phyloP scores from a whole-genome alignment of 768 basidiomycete genomes.

The Tremella fuciformis region DNA sequence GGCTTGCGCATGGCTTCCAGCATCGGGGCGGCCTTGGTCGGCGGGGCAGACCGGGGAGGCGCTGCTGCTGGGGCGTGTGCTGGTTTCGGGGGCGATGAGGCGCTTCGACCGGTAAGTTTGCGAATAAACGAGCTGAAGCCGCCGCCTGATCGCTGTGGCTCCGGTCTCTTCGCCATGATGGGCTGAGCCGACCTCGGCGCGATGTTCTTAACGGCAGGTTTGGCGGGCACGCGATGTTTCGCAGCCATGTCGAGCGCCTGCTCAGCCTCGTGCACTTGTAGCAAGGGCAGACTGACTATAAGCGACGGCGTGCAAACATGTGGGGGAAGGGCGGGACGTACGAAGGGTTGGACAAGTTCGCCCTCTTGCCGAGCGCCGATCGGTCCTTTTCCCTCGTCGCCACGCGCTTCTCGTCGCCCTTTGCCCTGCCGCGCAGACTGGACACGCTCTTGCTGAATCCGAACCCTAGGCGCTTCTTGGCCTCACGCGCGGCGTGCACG shows the following conservation, averaged over 20 bases:
- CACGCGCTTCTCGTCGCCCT: background rate
- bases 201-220: background rate
- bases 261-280: too few relatives aligned
- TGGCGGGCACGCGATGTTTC: background rate
- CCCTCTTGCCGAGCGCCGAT: background rate
- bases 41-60: background rate
- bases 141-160: too few relatives aligned
- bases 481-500: too few relatives aligned
- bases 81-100: constrained; percentile 2
- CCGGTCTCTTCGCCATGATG: background rate
- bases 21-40: constrained; percentile 5
- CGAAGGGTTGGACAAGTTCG: background rate
- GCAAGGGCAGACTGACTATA: too few relatives aligned
- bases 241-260: background rate
- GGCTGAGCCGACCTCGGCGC: background rate
- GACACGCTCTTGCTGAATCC: background rate
- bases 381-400: too few relatives aligned
- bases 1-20: background rate
- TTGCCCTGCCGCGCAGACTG: background rate
- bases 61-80: background rate
- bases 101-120: constrained; percentile 21
- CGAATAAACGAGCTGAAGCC: constrained; percentile 29
- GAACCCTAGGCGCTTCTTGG: background rate
- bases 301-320: background rate
- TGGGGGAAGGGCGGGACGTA: background rate